phyloP scores from a whole-genome alignment of 2,329 filamentous ascomycete species.

The Colletotrichum higginsianum region DNA sequence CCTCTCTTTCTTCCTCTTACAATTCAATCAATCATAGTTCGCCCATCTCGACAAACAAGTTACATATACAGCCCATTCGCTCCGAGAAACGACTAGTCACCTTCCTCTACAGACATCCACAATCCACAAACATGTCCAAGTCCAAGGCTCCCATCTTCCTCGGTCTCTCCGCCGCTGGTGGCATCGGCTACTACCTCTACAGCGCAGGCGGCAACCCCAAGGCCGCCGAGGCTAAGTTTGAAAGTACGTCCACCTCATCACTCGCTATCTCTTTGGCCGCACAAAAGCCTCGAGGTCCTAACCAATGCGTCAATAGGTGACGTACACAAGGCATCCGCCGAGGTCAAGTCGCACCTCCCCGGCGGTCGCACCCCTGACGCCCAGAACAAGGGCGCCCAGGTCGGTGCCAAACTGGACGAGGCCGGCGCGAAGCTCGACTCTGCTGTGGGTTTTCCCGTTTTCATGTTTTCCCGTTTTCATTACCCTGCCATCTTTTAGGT shows the following conservation, averaged over 20 bases:
- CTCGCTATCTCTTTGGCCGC: not conserved
- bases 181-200: slow-evolving; percentile 93
- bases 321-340: slow-evolving; percentile 76
- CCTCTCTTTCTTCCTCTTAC: slow-evolving; percentile 3
- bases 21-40: slow-evolving; percentile 29
- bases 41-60: slow-evolving; percentile 11
- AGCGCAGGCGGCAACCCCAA: slow-evolving; percentile 84
- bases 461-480: slow-evolving; percentile 50
- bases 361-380: slow-evolving; percentile 73
- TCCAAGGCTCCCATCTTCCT: slow-evolving; percentile 65
- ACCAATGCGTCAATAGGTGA: slow-evolving; percentile 72
- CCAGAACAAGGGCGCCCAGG: slow-evolving; percentile 65
- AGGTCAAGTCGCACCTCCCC: slow-evolving; percentile 76
- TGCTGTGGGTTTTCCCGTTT: slow-evolving; percentile 68
- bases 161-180: slow-evolving; percentile 76
- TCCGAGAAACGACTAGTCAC: not conserved
- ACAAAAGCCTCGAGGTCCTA: not conserved
- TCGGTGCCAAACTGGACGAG: slow-evolving; percentile 72
- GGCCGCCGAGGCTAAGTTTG: slow-evolving; percentile 87
- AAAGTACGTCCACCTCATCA: slow-evolving; percentile 72
- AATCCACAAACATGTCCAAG: slow-evolving; percentile 59
- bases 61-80: not conserved
- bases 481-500: not conserved
- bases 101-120: not conserved
- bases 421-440: slow-evolving; percentile 78